These are phyloP conservation scores for Penicillium sp. DNA, from an alignment of 2,329 filamentous ascomycete species.

Conservation along the genomic window DNA sequence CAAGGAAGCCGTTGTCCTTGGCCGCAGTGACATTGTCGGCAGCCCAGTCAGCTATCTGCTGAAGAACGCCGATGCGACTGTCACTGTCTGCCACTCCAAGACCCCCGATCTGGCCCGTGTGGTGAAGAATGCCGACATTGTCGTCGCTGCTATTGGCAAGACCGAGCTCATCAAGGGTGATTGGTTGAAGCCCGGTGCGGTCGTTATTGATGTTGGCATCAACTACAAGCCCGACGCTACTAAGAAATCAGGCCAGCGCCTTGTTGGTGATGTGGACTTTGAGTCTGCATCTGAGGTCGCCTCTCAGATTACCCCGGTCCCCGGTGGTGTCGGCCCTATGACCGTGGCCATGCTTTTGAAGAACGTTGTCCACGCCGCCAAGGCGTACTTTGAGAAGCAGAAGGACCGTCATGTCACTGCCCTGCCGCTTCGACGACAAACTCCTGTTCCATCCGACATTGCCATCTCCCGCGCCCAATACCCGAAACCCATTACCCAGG, in stretches of 20 bases:
- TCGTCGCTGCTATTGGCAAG: constrained; percentile 90
- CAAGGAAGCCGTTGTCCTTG: constrained; percentile 93
- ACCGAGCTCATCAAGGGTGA: constrained; percentile 89
- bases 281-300: constrained; percentile 83
- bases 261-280: constrained; percentile 95
- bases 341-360: constrained; percentile 97
- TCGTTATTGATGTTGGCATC: constrained; percentile 96
- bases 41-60: constrained; percentile 95
- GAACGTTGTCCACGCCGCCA: constrained; percentile 89
- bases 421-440: constrained; percentile 77
- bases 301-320: constrained; percentile 92
- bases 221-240: constrained; percentile 90
- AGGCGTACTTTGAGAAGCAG: constrained; percentile 78
- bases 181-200: constrained; percentile 91
- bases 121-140: constrained; percentile 82
- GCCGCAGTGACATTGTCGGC: constrained; percentile 95
- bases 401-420: constrained; percentile 79
- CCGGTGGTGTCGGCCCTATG: constrained; percentile 97
- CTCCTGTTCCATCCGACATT: constrained; percentile 93
- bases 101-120: constrained; percentile 74
- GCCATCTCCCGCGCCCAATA: constrained; percentile 85
- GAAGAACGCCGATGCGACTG: constrained; percentile 93
- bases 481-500: constrained; percentile 85
- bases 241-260: constrained; percentile 88
- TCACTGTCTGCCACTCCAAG: constrained; percentile 93